Conservation (phyloP, 2,329 filamentous ascomycete species). For the Pseudogymnoascus verrucosus region DNA sequence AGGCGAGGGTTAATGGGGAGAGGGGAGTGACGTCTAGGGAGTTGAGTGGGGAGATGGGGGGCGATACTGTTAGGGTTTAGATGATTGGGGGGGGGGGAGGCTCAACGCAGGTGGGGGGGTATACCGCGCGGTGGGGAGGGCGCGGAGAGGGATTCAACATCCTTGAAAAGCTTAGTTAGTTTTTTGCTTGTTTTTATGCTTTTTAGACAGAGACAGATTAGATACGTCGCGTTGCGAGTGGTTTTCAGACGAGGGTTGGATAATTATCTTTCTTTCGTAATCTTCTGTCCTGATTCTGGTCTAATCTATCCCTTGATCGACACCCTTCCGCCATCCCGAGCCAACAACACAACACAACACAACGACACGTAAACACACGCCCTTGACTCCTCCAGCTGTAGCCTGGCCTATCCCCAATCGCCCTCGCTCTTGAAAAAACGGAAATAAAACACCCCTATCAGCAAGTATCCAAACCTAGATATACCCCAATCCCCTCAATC, state of each 20-base stretch:
- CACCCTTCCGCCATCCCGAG: background rate
- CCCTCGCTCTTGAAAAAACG: background rate
- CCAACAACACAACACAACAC: too few relatives aligned
- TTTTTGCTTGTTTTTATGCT: background rate
- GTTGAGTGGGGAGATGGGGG: constrained; percentile 53
- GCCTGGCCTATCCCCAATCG: background rate
- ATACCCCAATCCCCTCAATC: background rate
- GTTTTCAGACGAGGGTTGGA: background rate
- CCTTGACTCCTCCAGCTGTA: background rate
- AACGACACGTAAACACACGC: background rate
- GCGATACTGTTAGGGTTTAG: constrained; percentile 38
- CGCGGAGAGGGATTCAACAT: background rate
- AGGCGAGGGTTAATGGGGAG: background rate
- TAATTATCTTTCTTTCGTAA: background rate
- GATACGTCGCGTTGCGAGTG: background rate
- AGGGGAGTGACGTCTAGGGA: constrained; percentile 44
- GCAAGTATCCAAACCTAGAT: background rate
- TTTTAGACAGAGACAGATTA: background rate
- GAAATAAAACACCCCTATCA: background rate
- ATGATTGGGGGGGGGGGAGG: background rate
- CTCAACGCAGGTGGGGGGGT: background rate
- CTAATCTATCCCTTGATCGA: background rate
- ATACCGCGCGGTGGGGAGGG: background rate
- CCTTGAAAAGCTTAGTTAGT: background rate
- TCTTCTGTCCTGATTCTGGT: background rate